Evolutionary conservation across 148 eudicot species (phyloP).

Genomic region (Amaranthus hypochondriacus): DNA sequence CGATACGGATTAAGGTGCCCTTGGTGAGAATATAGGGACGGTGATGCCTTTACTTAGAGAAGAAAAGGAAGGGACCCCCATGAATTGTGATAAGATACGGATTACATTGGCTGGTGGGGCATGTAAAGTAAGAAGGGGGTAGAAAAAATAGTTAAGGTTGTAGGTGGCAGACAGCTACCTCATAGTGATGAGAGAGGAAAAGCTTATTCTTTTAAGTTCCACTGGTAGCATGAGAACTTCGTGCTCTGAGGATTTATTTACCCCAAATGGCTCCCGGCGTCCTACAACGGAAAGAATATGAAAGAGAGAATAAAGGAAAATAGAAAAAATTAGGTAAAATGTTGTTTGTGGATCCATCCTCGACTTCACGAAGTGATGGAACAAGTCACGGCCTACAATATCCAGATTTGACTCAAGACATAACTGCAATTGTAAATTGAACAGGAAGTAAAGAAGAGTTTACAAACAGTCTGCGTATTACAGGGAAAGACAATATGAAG

Average conservation of each 20-base stretch:
- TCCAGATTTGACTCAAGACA: not conserved
- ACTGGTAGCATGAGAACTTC: too few relatives aligned
- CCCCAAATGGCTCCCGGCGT: not conserved
- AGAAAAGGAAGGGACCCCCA: not conserved
- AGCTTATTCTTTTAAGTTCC: too few relatives aligned
- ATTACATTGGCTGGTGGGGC: not conserved
- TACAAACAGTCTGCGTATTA: not conserved
- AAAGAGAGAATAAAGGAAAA: not conserved
- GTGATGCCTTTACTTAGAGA: not conserved
- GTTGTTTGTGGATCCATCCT: not conserved
- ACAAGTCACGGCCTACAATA: not conserved
- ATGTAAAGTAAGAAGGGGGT: not conserved
- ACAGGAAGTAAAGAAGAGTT: not conserved
- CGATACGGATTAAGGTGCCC: not conserved
- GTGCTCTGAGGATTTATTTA: not conserved
- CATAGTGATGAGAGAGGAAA: too few relatives aligned
- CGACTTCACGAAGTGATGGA: not conserved
- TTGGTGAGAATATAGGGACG: not conserved
- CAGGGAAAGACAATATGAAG: constrained; percentile 4
- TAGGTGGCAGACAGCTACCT: too few relatives aligned
- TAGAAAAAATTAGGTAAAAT: not conserved
- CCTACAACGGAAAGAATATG: not conserved
- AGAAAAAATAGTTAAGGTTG: too few relatives aligned
- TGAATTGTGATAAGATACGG: too few relatives aligned
- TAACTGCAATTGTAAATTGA: not conserved